A percentile compares a stretch with the other conserved stretches of the same genome.
Evolutionary conservation across 805 yeast species (phyloP).

Genomic region (Yarrowia divulgata): DNA sequence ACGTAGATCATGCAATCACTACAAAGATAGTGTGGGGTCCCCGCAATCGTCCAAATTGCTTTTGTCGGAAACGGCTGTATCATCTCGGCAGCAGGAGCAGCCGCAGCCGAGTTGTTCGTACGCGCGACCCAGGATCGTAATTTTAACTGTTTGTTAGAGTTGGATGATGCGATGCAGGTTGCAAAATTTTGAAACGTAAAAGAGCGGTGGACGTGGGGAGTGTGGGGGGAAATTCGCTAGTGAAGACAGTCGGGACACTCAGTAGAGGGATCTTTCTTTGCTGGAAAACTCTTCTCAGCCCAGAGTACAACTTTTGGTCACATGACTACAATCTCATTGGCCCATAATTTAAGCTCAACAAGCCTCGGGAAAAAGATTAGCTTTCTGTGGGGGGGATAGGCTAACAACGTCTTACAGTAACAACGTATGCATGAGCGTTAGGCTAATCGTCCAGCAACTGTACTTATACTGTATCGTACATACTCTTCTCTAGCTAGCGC

Average conservation of each 20-base stretch:
- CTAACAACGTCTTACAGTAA: background rate
- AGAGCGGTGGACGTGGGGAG: background rate
- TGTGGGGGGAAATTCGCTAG: too few species aligned
- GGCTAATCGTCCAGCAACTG: background rate
- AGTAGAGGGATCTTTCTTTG: too few species aligned
- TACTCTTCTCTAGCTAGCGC: background rate
- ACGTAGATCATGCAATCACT: background rate
- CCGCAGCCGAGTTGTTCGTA: background rate
- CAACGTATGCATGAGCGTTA: too few species aligned
- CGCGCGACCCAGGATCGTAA: background rate
- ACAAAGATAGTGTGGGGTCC: conserved; percentile 5
- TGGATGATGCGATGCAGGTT: conserved; percentile 15
- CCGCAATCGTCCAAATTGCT: background rate
- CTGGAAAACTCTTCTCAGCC: too few species aligned
- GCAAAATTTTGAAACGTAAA: conserved; percentile 14
- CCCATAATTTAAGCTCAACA: conserved; percentile 11
- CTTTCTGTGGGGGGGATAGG: conserved; percentile 17
- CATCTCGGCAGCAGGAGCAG: background rate
- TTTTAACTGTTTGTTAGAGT: conserved; percentile 5
- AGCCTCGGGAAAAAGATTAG: conserved; percentile 13
- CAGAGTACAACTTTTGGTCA: too few species aligned
- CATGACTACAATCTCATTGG: background rate
- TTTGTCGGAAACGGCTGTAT: background rate
- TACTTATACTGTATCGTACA: too few species aligned
- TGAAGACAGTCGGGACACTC: too few species aligned